A percentile compares a stretch with the other conserved stretches of the same genome.
phyloP scores from a whole-genome alignment of 345 rosid species.

The Luvunga scandens region DNA sequence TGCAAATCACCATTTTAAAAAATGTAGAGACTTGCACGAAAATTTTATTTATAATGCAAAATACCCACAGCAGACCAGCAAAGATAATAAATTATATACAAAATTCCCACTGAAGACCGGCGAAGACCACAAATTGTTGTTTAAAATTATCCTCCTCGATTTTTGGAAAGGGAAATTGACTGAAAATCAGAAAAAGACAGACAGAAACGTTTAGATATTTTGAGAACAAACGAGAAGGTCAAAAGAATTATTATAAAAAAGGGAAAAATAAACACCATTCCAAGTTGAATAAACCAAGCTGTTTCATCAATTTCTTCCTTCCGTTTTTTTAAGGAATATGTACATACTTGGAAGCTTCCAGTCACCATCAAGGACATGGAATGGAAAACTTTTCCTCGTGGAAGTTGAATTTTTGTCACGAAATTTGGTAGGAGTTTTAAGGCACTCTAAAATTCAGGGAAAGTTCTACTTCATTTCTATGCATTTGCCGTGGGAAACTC shows the following conservation, averaged over 20 bases:
- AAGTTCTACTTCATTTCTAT: constrained; percentile 1
- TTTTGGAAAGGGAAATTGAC: background rate
- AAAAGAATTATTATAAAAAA: background rate
- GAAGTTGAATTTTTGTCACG: background rate
- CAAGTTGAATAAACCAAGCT: background rate
- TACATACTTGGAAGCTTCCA: background rate
- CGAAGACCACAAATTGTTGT: background rate
- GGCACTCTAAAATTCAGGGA: background rate
- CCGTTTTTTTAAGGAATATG: background rate
- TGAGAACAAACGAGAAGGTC: background rate
- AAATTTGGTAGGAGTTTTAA: background rate
- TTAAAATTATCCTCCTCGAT: background rate
- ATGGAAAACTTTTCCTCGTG: background rate
- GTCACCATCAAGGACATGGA: background rate
- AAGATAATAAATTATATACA: too few species aligned
- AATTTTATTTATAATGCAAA: too few species aligned
- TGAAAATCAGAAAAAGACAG: background rate
- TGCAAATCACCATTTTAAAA: background rate
- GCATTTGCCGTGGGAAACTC: background rate
- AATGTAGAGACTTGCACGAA: background rate
- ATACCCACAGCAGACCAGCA: background rate
- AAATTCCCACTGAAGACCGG: background rate
- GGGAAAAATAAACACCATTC: background rate
- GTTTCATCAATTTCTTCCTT: background rate
- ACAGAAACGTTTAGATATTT: background rate